These are phyloP conservation scores for Trichoderma polysporum DNA, from an alignment of 2,329 filamentous ascomycete genomes.

Conservation along the genomic window DNA sequence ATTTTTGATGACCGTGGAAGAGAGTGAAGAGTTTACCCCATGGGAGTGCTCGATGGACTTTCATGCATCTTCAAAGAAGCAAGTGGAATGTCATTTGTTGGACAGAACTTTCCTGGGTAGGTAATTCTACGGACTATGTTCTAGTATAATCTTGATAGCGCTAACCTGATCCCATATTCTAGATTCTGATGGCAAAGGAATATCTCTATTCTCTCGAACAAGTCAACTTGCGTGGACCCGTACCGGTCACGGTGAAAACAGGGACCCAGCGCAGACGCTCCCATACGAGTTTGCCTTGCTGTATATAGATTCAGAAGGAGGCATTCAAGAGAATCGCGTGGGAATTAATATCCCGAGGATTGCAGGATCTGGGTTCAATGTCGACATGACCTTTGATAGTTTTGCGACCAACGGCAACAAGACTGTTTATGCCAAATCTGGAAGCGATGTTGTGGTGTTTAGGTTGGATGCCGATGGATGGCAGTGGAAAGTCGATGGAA, in stretches of 20 bases:
- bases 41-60: constrained; percentile 26
- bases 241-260: neutral
- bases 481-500: constrained; percentile 20
- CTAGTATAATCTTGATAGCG: neutral
- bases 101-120: constrained; percentile 23
- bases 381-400: constrained; percentile 13
- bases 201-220: constrained; percentile 11
- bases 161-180: neutral
- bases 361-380: constrained; percentile 18
- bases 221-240: constrained; percentile 25
- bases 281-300: constrained; percentile 26
- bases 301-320: constrained; percentile 14
- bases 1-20: constrained; percentile 25
- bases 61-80: constrained; percentile 21
- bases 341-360: constrained; percentile 11
- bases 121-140: neutral
- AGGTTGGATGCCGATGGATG: constrained; percentile 12
- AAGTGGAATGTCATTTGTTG: constrained; percentile 20
- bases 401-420: constrained; percentile 24
- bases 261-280: neutral
- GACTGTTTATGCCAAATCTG: constrained; percentile 24
- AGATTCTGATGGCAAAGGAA: constrained; percentile 21
- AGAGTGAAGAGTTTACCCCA: constrained; percentile 19
- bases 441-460: constrained; percentile 24
- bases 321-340: constrained; percentile 23